Evolutionary conservation across 2,329 filamentous ascomycete genomes (phyloP), one percentile per base, ranked within the genome.

Genomic region (Hymenoscyphus fructigenus): DNA sequence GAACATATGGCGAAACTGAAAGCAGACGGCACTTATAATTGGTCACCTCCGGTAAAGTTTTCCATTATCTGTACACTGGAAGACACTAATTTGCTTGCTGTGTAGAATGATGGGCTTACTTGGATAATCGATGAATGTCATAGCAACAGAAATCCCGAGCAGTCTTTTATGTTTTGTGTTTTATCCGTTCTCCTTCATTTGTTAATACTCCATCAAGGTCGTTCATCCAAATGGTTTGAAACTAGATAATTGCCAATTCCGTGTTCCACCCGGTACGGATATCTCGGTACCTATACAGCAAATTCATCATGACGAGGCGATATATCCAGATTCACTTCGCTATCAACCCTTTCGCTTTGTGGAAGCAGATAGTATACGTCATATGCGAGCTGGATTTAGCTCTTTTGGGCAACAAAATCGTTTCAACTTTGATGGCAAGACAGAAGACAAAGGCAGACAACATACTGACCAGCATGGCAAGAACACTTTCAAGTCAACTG

Each of bases 121-220:
- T 63, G 61, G 61, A 58, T 58, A 29, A 63, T 63, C 53, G 61
- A 63, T 10, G 61, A 63, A 53, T 41, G 61, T 36, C 59, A 47
- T 50, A 38, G 17, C 10, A 47, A 15, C n/a, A 59, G 50, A 5
- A 50, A 63, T 36, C 61, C 55, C 14, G 17, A 44, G 32, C 55
- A 63, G 15, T 29, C 36, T n/a, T 63, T 26, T 23, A 59, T 44
- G 23, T 56, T 50, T 32, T 10, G 20, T 36, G 36, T 2, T n/a
- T 63, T 53, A 59, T 26, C 34, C 20, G 50, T 20, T 56, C 55
- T n/a, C 56, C 59, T n/a, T 56, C 53, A 34, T 34, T 36, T 14
- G 15, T 59, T 2, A 58, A 63, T 36, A 26, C 53, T 50, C 60
- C 5, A 28, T 28, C 23, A 17, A 38, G 28, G 57, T 58, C 15